Evolutionary conservation across 2,329 filamentous ascomycete species (phyloP).

Genomic region (Pseudocercospora macadamiae): DNA sequence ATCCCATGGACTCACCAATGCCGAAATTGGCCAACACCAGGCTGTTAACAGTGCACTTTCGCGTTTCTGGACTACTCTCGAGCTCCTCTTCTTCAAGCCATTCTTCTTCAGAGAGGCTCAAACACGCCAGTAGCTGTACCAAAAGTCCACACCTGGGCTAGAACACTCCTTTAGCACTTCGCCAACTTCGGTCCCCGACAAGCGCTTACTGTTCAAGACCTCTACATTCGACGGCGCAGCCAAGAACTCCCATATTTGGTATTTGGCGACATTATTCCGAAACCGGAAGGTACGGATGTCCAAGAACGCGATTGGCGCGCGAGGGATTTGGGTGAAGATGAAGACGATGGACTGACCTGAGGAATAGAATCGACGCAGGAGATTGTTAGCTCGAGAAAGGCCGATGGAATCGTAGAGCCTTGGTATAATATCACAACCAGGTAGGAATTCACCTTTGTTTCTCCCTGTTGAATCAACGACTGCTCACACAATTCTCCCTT

Average conservation of each 20-base stretch:
- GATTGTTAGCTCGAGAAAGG: neutral
- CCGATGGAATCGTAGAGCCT: neutral
- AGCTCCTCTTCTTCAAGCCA: neutral
- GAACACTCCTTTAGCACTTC: neutral
- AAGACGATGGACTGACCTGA: neutral
- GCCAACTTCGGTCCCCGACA: too few relatives aligned
- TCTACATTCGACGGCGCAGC: neutral
- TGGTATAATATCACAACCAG: conserved; percentile 14
- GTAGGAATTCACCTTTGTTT: neutral
- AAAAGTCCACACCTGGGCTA: too few relatives aligned
- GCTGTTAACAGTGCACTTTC: neutral
- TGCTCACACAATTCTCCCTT: conserved; percentile 2
- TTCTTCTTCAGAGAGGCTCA: neutral
- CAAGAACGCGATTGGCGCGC: neutral
- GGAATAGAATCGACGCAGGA: neutral
- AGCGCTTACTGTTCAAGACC: too few relatives aligned
- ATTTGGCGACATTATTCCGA: conserved; percentile 18
- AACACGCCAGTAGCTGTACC: neutral
- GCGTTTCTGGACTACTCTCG: neutral
- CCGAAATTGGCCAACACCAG: neutral
- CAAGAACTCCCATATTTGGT: neutral
- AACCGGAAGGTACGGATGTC: conserved; percentile 15
- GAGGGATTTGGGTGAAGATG: neutral
- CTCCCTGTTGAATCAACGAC: neutral
- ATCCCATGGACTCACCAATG: neutral